Percentiles rank a stretch among this genome's conserved stretches.
Evolutionary conservation across 2,329 filamentous ascomycete species (phyloP).

Genomic region (Aspergillus cejpii): DNA sequence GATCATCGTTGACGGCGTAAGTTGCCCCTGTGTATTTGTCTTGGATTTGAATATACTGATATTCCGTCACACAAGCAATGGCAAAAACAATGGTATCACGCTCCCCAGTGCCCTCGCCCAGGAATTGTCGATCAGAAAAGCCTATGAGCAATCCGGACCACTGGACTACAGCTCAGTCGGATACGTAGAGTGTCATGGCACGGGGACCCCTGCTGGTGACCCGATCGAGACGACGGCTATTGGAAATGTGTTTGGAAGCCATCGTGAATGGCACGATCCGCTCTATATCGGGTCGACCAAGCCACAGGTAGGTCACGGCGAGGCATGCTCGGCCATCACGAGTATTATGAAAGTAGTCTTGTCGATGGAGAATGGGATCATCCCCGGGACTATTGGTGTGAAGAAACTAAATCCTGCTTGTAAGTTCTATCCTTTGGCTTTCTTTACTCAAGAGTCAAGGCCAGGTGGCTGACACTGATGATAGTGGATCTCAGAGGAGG

Average conservation of each 20-base stretch:
- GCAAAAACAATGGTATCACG: constrained; percentile 1
- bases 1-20: constrained; percentile 2
- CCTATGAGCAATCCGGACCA: constrained; percentile 3
- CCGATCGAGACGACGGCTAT: constrained; percentile 2
- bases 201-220: constrained; percentile 8
- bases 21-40: neutral
- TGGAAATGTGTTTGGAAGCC: neutral
- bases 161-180: neutral
- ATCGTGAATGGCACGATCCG: too few relatives aligned
- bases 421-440: constrained; percentile 4
- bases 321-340: constrained; percentile 30
- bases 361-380: constrained; percentile 34
- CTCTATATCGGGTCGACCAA: constrained; percentile 31
- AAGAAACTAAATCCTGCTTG: constrained; percentile 23
- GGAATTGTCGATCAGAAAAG: constrained; percentile 1
- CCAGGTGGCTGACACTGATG: too few relatives aligned
- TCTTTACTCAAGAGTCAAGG: neutral
- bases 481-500: constrained; percentile 16
- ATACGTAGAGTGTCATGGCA: constrained; percentile 11
- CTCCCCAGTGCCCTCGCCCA: constrained; percentile 1
- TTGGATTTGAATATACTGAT: neutral
- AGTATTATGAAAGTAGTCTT: constrained; percentile 33
- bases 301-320: constrained; percentile 31
- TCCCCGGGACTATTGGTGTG: constrained; percentile 29
- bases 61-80: neutral